Evolutionary conservation across 371 early-diverging fungal species (phyloP), one percentile per base, ranked within the genome.

Genomic region (Mortierella sp.): DNA sequence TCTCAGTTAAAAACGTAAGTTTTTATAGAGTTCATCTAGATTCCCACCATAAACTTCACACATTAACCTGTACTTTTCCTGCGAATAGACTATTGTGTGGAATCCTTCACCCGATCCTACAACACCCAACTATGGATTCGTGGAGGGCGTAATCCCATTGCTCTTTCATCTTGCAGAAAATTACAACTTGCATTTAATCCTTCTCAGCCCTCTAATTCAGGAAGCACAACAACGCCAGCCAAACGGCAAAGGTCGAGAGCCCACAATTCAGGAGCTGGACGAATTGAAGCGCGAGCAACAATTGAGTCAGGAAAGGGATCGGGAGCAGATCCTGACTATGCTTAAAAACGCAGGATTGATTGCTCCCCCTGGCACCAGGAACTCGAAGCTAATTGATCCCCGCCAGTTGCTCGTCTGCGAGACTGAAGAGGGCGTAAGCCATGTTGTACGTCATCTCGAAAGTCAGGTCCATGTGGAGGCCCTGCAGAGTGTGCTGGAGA

Each of bases 101-200:
- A 90, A 90, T 72, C 88, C 90, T 24, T 89, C 89, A 0, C 82
- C 85, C 15, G 90, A 90, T 66, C 88, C 90, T 10, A 71, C 73
- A 16, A 65, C 76, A 22, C 90, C 90, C 48, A 90, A 88, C 67
- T 84, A 84, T 67, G 90, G 88, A 21, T 90, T 90, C 80, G 72
- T 83, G 57, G 88, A 89, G 58, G 78, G 76, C 41, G 75, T 80
- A 6, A 58, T 86, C 43, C 84, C 84, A 43, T 65, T 85, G 47
- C 72, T 87, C 10, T 64, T 83, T 48, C 72, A 76, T 40, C 78
- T 87, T 19, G 84, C 83, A 21, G 80, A 87, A 66, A 76, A 63
- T 65, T 89, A 77, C 60, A 83, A 85, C 24, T 58, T 89, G 50
- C 83, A 88, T 69, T 70, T 90, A 59, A 86, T 90, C 69, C 45